phyloP scores from a whole-genome alignment of 2,329 filamentous ascomycete genomes.

The Metarhizium rileyi region DNA sequence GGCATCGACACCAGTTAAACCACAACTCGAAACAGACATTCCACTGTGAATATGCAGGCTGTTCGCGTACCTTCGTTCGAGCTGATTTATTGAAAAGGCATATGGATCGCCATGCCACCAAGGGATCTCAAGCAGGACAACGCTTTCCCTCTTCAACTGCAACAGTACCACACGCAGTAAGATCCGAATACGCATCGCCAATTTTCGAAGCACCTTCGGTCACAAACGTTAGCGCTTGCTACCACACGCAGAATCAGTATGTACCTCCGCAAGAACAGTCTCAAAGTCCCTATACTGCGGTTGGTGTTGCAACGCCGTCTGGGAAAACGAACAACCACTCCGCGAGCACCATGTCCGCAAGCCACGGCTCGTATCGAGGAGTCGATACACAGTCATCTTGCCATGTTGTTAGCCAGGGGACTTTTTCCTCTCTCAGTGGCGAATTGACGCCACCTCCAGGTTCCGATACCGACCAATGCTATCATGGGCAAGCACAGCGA shows the following conservation, averaged over 20 bases:
- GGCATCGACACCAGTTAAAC: constrained; percentile 86
- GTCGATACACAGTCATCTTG: constrained; percentile 17
- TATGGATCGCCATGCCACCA: constrained; percentile 69
- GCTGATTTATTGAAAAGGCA: constrained; percentile 86
- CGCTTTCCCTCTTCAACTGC: not conserved
- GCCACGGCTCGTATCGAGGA: constrained; percentile 1
- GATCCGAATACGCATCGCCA: constrained; percentile 7
- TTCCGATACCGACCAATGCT: constrained; percentile 23
- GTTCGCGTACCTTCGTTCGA: constrained; percentile 81
- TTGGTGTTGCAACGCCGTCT: constrained; percentile 26
- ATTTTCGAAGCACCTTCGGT: not conserved
- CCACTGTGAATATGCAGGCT: constrained; percentile 84
- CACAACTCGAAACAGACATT: constrained; percentile 95
- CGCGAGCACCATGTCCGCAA: constrained; percentile 2
- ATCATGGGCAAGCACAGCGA: constrained; percentile 34
- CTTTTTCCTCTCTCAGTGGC: not conserved
- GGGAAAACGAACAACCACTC: not conserved
- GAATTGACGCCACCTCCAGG: not conserved
- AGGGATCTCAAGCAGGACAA: constrained; percentile 66
- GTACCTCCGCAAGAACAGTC: constrained; percentile 35
- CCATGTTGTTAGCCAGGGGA: constrained; percentile 21
- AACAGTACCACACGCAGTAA: not conserved
- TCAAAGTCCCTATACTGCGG: constrained; percentile 36
- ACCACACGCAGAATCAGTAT: constrained; percentile 22
- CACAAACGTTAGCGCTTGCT: constrained; percentile 10